phyloP scores from a whole-genome alignment of 352 stramenopile genomes.

The Pythium oligandrum region DNA sequence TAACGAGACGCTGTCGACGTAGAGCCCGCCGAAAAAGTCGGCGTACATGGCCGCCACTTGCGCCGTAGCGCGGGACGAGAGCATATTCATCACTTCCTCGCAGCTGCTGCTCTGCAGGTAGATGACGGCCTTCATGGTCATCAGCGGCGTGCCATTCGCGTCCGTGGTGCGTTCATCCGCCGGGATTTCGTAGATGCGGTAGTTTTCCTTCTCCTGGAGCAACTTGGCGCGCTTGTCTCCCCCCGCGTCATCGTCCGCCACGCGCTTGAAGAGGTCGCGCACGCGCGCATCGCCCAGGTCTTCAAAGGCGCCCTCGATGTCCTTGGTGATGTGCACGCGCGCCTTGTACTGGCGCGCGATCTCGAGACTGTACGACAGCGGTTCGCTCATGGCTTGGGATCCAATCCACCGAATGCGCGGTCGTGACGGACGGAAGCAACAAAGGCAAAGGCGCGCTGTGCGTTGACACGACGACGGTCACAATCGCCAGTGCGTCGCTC shows the following conservation, averaged over 20 bases:
- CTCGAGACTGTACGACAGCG: conserved; percentile 36
- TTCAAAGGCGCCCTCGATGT: conserved; percentile 37
- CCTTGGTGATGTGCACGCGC: conserved; percentile 31
- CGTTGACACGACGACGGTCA: no score
- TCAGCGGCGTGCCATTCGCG: conserved; percentile 28
- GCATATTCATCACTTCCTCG: conserved; percentile 60
- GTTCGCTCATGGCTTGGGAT: no score
- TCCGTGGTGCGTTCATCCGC: conserved; percentile 10
- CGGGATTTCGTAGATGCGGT: conserved; percentile 65
- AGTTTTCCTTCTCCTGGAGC: conserved; percentile 75
- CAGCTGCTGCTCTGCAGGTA: conserved; percentile 63
- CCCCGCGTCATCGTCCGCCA: conserved; percentile 55
- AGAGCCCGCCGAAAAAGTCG: conserved; percentile 51
- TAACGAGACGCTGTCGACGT: conserved; percentile 33
- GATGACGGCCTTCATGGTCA: conserved; percentile 71
- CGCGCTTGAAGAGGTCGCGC: conserved; percentile 58
- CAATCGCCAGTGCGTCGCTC: no score
- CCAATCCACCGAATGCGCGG: no score
- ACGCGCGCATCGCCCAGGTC: conserved; percentile 40
- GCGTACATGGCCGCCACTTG: conserved; percentile 48
- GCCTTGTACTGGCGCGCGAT: conserved; percentile 62
- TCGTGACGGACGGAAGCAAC: no score
- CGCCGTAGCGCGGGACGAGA: conserved; percentile 34
- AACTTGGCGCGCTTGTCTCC: conserved; percentile 34
- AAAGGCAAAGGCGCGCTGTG: no score